Conservation (phyloP, 2,329 filamentous ascomycete species). For the Talaromyces sp. region DNA sequence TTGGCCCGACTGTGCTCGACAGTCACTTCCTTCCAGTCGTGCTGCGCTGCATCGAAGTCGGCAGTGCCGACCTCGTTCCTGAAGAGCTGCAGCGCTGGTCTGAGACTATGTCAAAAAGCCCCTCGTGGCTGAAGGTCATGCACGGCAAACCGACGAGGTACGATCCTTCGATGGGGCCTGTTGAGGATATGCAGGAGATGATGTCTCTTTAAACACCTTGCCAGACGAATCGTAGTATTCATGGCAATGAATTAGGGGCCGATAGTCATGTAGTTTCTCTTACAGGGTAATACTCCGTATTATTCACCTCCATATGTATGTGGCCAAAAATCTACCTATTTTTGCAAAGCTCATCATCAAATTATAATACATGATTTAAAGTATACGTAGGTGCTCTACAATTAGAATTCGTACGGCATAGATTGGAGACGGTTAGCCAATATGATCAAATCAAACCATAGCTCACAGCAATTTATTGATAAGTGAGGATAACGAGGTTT, state of each 20-base stretch:
- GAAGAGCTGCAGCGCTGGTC: slow-evolving; percentile 8
- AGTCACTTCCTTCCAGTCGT: slow-evolving; percentile 15
- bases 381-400: too few relatives aligned
- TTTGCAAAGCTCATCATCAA: background rate
- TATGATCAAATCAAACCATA: too few relatives aligned
- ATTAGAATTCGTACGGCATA: too few relatives aligned
- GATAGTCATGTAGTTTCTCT: background rate
- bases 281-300: background rate
- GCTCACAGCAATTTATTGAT: too few relatives aligned
- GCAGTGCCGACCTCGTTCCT: slow-evolving; percentile 9
- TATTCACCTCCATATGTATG: background rate
- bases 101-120: background rate
- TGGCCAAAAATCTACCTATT: background rate
- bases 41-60: slow-evolving; percentile 12
- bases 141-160: slow-evolving; percentile 12
- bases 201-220: background rate
- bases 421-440: too few relatives aligned
- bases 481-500: too few relatives aligned
- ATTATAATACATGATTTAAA: too few relatives aligned
- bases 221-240: background rate
- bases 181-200: slow-evolving; percentile 17
- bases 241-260: too few relatives aligned
- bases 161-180: slow-evolving; percentile 9
- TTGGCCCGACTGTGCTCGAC: slow-evolving; percentile 14
- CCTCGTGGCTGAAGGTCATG: slow-evolving; percentile 12